Evolutionary conservation across 164 flowering plant species (phyloP).

Genomic region (Tetrastigma voinierianum): DNA sequence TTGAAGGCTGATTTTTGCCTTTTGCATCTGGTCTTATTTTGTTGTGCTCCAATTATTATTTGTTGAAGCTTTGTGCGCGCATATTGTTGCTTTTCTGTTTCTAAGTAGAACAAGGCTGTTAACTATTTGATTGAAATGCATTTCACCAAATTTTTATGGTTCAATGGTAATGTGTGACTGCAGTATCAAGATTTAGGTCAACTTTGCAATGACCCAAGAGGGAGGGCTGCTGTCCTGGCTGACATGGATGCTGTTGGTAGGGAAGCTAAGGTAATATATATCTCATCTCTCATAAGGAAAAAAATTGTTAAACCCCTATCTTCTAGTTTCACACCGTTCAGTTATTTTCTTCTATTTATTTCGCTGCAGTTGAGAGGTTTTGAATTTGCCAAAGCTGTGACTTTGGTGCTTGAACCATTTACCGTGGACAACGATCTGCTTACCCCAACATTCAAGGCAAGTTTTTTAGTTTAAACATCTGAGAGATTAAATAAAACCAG

Average conservation of each 20-base stretch:
- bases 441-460: slow-evolving; percentile 91
- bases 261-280: slow-evolving; percentile 70
- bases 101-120: background rate
- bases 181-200: slow-evolving; percentile 63
- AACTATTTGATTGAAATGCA: background rate
- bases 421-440: slow-evolving; percentile 84
- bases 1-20: no score
- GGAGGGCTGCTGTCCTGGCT: slow-evolving; percentile 75
- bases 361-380: slow-evolving; percentile 86
- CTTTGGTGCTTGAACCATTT: slow-evolving; percentile 80
- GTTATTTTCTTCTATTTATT: background rate
- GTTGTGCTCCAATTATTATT: no score
- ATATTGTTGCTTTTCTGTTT: no score
- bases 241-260: slow-evolving; percentile 84
- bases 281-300: background rate
- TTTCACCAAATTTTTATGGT: background rate
- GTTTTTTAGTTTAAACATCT: slow-evolving; percentile 5
- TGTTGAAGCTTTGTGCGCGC: no score
- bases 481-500: background rate
- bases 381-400: slow-evolving; percentile 86
- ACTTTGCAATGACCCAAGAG: slow-evolving; percentile 73
- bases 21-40: no score
- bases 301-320: background rate
- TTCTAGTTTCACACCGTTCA: background rate
- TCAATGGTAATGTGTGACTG: slow-evolving; percentile 13